These are phyloP conservation scores for Starmera amethionina DNA, from an alignment of 805 yeast species.

Conservation along the genomic window DNA sequence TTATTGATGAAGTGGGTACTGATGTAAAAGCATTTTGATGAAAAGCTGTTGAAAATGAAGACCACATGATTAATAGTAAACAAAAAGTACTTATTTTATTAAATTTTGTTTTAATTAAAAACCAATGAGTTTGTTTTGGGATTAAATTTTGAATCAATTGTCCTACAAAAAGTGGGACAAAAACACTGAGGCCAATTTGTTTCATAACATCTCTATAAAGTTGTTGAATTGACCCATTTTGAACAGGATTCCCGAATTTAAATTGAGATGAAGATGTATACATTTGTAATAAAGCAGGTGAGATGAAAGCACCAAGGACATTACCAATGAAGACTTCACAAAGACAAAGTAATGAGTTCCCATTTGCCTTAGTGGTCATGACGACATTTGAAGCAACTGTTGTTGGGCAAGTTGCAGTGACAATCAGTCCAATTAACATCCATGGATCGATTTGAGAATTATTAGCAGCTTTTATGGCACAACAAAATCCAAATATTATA, in stretches of 20 bases:
- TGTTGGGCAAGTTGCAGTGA: slow-evolving; percentile 84
- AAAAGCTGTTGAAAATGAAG: slow-evolving; percentile 81
- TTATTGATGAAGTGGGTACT: slow-evolving; percentile 57
- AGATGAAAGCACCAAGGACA: slow-evolving; percentile 73
- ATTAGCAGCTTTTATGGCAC: slow-evolving; percentile 52
- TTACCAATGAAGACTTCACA: slow-evolving; percentile 86
- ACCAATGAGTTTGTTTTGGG: slow-evolving; percentile 57
- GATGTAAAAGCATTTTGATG: slow-evolving; percentile 68
- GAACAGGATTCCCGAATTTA: slow-evolving; percentile 74
- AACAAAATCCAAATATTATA: slow-evolving; percentile 62
- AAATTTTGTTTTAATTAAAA: slow-evolving; percentile 44
- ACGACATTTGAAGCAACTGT: slow-evolving; percentile 89
- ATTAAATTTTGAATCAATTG: slow-evolving; percentile 66
- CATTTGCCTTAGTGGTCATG: slow-evolving; percentile 82
- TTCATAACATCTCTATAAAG: slow-evolving; percentile 75
- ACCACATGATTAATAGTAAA: slow-evolving; percentile 68
- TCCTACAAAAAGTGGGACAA: slow-evolving; percentile 83
- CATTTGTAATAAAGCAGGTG: slow-evolving; percentile 79
- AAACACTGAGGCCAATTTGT: slow-evolving; percentile 76
- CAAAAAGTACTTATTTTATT: slow-evolving; percentile 72
- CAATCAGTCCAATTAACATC: slow-evolving; percentile 73
- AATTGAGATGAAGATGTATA: slow-evolving; percentile 46
- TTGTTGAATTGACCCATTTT: slow-evolving; percentile 37
- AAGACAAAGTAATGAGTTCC: slow-evolving; percentile 67
- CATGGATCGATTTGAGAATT: slow-evolving; percentile 57